Evolutionary conservation across 345 rosid genomes (phyloP), one percentile per base, ranked within the genome.

Genomic region (Psidium friedrichsthalianum): DNA sequence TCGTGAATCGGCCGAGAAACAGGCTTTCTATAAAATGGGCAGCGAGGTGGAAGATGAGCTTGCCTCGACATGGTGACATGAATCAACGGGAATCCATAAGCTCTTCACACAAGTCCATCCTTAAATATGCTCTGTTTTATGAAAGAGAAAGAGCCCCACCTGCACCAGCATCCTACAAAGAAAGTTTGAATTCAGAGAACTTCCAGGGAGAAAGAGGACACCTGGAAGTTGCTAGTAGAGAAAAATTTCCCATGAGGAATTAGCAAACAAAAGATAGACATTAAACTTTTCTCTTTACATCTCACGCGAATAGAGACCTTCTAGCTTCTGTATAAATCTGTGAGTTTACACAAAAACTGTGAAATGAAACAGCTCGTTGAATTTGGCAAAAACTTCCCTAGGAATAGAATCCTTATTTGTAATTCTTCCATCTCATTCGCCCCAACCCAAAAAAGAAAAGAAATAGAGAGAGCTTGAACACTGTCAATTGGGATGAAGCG

Each of bases 1-100:
- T 90, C 90, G 13, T 83, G 88, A 86, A 78, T 82, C 0, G 90
- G 87, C 76, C 58, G 88, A 87, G 90, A 80, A 54, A 88, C 42
- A 1, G 89, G 85, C 74, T 89, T 94, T 91, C 89, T 94, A 83
- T 90, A 94, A 78, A 94, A 92, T 2, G 95, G 97, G 84, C 92
- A 90, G 61, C 96, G 94, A 49, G 98, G 95, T 25, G 98, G 96
- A 83, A 93, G 95, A 86, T 88, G 94, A 88, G 90, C 89, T 89
- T 92, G 97, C 86, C 94, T 91, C 84, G 97, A 90, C 98, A 95
- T 95, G 89, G 82, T 91, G 86, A 29, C 78, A 10, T 69, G 78
- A 69, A 69, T 69, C 78, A 69, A 69, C 36, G 78, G 47, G 78
- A 69, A 69, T 69, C 78, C 78, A 69, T 18, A 69, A 69, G 47